Evolutionary conservation across 2,329 filamentous ascomycete genomes (phyloP).

Genomic region (Penicillium sp.): DNA sequence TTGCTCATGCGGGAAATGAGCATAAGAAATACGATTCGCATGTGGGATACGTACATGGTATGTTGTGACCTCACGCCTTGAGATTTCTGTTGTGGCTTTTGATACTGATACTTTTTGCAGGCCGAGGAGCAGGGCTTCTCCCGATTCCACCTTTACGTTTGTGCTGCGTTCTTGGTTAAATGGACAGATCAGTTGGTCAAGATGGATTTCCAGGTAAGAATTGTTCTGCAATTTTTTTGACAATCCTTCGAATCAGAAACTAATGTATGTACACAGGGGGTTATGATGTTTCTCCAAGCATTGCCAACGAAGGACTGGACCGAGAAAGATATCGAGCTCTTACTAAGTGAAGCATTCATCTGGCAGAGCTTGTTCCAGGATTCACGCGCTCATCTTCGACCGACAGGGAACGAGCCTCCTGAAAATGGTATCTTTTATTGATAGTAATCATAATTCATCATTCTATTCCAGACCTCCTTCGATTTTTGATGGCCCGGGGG

Average conservation of each 20-base stretch:
- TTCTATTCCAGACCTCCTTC: conserved; percentile 26
- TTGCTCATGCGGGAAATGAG: conserved; percentile 97
- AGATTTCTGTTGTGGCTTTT: not conserved
- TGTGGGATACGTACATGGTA: conserved; percentile 99
- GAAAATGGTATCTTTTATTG: conserved; percentile 45
- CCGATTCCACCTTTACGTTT: conserved; percentile 97
- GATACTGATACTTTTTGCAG: conserved; percentile 55
- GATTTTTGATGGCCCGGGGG: conserved; percentile 16
- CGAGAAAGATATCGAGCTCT: conserved; percentile 95
- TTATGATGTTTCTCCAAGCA: conserved; percentile 99
- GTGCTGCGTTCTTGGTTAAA: conserved; percentile 95
- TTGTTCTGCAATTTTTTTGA: not conserved
- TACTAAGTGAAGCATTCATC: conserved; percentile 95
- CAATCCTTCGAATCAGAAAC: not conserved
- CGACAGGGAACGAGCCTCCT: conserved; percentile 42
- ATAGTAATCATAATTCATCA: conserved; percentile 44
- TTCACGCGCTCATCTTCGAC: conserved; percentile 80
- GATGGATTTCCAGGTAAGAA: conserved; percentile 82
- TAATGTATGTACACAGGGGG: conserved; percentile 68
- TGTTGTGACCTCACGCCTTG: conserved; percentile 25
- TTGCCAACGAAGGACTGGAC: conserved; percentile 93
- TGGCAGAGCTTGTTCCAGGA: conserved; percentile 98
- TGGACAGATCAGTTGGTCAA: conserved; percentile 94
- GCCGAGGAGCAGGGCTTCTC: conserved; percentile 98
- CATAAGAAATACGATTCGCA: conserved; percentile 93